These are phyloP conservation scores for Leucocoprinus sp. DNA, from an alignment of 768 basidiomycete species.

Conservation along the genomic window DNA sequence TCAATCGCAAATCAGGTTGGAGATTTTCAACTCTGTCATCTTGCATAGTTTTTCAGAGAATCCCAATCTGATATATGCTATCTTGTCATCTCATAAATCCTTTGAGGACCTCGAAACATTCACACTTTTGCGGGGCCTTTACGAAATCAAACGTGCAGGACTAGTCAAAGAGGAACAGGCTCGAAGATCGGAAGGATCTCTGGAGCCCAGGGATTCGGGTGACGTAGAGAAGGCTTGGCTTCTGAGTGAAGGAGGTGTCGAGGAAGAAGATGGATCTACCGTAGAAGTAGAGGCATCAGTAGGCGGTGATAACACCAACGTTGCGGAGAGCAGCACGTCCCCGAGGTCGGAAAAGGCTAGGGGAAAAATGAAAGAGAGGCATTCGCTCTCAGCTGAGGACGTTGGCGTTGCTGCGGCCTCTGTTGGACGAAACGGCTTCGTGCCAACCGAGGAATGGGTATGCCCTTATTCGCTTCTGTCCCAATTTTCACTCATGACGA, in stretches of 20 bases:
- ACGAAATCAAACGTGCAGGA: slow-evolving; percentile 74
- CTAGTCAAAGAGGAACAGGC: slow-evolving; percentile 63
- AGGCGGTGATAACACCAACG: slow-evolving; percentile 7
- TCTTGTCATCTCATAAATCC: slow-evolving; percentile 73
- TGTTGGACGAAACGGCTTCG: slow-evolving; percentile 84
- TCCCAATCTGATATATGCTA: slow-evolving; percentile 79
- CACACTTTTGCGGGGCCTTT: slow-evolving; percentile 76
- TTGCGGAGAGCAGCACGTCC: slow-evolving; percentile 3
- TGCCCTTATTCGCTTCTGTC: slow-evolving; percentile 15
- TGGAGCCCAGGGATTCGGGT: slow-evolving; percentile 25
- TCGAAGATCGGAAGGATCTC: slow-evolving; percentile 20
- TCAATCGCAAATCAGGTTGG: slow-evolving; percentile 46
- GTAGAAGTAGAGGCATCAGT: slow-evolving; percentile 16
- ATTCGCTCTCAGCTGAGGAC: slow-evolving; percentile 36
- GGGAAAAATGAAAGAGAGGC: slow-evolving; percentile 83
- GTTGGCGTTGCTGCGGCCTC: slow-evolving; percentile 38
- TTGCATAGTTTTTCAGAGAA: slow-evolving; percentile 75
- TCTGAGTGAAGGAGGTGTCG: slow-evolving; percentile 38
- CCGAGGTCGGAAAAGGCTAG: slow-evolving; percentile 75
- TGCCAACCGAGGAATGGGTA: slow-evolving; percentile 97
- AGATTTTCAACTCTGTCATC: slow-evolving; percentile 84
- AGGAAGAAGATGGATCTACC: slow-evolving; percentile 11
- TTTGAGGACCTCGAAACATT: slow-evolving; percentile 93
- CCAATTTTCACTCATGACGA: not conserved
- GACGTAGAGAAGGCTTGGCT: slow-evolving; percentile 60